Conservation (phyloP, 768 basidiomycete genomes). For the Chalciporus piperatus region DNA sequence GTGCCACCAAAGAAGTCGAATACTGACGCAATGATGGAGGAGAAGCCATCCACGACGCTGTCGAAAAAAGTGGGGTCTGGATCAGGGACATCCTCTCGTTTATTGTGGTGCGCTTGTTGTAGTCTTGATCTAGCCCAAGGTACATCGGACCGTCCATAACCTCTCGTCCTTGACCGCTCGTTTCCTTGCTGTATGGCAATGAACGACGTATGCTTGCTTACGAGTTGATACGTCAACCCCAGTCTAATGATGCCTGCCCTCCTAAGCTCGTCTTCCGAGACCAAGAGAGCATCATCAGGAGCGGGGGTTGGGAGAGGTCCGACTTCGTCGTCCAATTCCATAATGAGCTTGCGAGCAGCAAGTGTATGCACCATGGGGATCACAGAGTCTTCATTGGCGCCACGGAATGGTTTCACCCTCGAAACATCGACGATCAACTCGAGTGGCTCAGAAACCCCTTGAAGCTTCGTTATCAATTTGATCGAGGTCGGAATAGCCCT, state of each 20-base stretch:
- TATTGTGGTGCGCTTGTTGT: neutral
- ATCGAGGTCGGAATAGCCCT: conserved; percentile 26
- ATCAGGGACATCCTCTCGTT: neutral
- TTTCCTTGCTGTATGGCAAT: conserved; percentile 46
- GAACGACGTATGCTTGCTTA: conserved; percentile 53
- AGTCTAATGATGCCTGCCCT: conserved; percentile 49
- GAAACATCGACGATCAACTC: conserved; percentile 21
- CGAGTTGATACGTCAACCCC: conserved; percentile 50
- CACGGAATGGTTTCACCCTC: conserved; percentile 25
- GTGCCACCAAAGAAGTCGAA: conserved; percentile 11
- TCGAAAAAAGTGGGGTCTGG: conserved; percentile 15
- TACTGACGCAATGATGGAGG: conserved; percentile 15
- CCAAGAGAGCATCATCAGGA: conserved; percentile 20
- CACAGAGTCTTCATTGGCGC: conserved; percentile 7
- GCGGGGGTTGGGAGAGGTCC: conserved; percentile 33
- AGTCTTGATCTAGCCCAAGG: conserved; percentile 21
- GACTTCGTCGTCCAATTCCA: conserved; percentile 41
- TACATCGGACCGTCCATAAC: neutral
- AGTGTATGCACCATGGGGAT: conserved; percentile 49
- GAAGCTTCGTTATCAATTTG: conserved; percentile 25
- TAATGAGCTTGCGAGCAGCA: conserved; percentile 53
- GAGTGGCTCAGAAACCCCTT: conserved; percentile 19
- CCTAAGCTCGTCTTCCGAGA: conserved; percentile 33
- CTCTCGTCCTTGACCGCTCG: conserved; percentile 12
- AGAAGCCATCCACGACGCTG: conserved; percentile 15